Percentiles rank a stretch among this genome's conserved stretches.
phyloP scores from a whole-genome alignment of 2,329 filamentous ascomycete genomes.

The Fusarium redolens region DNA sequence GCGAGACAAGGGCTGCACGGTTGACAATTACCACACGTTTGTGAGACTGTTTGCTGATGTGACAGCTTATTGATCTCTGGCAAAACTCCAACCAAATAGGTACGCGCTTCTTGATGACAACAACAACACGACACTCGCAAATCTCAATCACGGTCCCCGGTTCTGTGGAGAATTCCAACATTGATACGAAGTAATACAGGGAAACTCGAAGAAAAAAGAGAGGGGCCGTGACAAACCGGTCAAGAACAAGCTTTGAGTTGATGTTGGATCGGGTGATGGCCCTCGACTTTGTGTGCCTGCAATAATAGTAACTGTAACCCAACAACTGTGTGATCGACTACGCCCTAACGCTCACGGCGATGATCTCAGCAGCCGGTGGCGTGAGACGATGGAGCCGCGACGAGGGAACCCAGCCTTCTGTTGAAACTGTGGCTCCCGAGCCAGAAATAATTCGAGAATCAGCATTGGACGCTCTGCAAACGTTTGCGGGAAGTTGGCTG shows the following conservation, averaged over 20 bases:
- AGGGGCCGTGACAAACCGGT: constrained; percentile 29
- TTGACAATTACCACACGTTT: background rate
- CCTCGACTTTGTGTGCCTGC: constrained; percentile 8
- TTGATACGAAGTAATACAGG: constrained; percentile 32
- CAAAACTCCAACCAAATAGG: background rate
- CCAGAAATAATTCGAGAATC: background rate
- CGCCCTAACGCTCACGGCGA: constrained; percentile 7
- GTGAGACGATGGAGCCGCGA: constrained; percentile 33
- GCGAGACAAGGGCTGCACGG: constrained; percentile 1
- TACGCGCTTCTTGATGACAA: constrained; percentile 9
- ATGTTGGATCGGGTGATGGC: constrained; percentile 31
- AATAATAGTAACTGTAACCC: constrained; percentile 29
- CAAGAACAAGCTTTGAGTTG: constrained; percentile 29
- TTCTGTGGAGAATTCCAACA: constrained; percentile 29
- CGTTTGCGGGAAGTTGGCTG: constrained; percentile 18
- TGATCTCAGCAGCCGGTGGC: constrained; percentile 19
- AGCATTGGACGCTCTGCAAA: constrained; percentile 5
- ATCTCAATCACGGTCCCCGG: constrained; percentile 14
- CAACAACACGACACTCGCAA: background rate
- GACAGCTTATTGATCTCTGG: background rate
- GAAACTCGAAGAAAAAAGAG: constrained; percentile 15
- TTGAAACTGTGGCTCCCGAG: constrained; percentile 18
- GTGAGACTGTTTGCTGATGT: background rate
- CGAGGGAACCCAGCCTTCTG: constrained; percentile 8
- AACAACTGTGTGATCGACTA: constrained; percentile 18